Conservation (phyloP, 139 green algal species). For the Chlorella vulgaris region DNA sequence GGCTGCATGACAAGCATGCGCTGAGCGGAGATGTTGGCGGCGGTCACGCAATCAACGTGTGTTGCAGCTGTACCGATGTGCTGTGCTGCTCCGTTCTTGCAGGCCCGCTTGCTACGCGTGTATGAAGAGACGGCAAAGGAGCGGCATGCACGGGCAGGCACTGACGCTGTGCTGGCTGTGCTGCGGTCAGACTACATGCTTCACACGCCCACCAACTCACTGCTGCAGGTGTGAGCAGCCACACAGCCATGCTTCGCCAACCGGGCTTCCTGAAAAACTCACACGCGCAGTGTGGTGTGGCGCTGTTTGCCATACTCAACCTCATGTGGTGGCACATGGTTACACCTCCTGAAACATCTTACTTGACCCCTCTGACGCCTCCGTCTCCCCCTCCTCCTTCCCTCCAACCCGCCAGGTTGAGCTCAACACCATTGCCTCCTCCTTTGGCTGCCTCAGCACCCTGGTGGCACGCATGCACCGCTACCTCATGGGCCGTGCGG, state of each 20-base stretch:
- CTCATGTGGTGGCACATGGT: too few relatives aligned
- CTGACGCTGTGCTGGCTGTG: conserved; percentile 78
- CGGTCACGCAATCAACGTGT: too few relatives aligned
- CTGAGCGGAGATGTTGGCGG: too few relatives aligned
- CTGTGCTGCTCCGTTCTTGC: neutral
- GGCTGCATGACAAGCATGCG: neutral
- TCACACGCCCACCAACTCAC: conserved; percentile 75
- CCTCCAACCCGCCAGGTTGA: too few relatives aligned
- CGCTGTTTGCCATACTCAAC: too few relatives aligned
- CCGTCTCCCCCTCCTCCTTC: too few relatives aligned
- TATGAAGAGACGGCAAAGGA: conserved; percentile 25
- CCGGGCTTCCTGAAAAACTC: too few relatives aligned
- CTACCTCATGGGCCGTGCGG: conserved; percentile 55
- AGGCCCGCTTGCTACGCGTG: conserved; percentile 62
- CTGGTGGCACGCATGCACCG: conserved; percentile 74
- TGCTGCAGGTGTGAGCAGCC: conserved; percentile 90
- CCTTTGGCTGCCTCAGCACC: conserved; percentile 87
- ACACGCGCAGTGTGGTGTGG: too few relatives aligned
- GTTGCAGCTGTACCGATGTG: neutral
- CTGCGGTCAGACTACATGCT: conserved; percentile 98
- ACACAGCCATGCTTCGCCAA: too few relatives aligned
- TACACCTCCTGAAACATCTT: too few relatives aligned
- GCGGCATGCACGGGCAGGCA: neutral
- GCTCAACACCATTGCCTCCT: conserved; percentile 97
- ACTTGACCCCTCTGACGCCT: too few relatives aligned